phyloP scores from a whole-genome alignment of 2,329 filamentous ascomycete genomes.

The Trichophaea hybrida region DNA sequence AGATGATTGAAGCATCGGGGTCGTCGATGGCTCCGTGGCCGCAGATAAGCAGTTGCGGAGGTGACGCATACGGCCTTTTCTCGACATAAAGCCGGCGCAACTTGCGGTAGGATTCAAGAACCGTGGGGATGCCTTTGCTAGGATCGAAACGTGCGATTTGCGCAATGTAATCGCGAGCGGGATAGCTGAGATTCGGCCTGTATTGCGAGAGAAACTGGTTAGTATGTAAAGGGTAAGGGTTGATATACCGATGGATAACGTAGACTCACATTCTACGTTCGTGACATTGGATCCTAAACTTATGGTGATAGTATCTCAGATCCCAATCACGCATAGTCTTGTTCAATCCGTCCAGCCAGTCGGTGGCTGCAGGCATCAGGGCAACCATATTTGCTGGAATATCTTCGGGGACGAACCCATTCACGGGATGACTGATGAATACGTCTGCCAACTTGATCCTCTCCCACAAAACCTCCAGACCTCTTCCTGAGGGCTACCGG shows the following conservation, averaged over 20 bases:
- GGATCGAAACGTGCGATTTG: slow-evolving; percentile 75
- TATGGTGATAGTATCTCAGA: slow-evolving; percentile 55
- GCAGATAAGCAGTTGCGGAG: slow-evolving; percentile 60
- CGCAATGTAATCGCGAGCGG: slow-evolving; percentile 54
- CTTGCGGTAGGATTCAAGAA: slow-evolving; percentile 60
- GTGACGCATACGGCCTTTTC: slow-evolving; percentile 35
- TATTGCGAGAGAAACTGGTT: not conserved
- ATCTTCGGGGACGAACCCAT: slow-evolving; percentile 54
- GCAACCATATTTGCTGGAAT: slow-evolving; percentile 53
- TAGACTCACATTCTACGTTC: slow-evolving; percentile 41
- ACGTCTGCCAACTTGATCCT: slow-evolving; percentile 57
- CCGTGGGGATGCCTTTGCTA: slow-evolving; percentile 65
- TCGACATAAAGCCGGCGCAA: slow-evolving; percentile 49
- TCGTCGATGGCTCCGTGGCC: slow-evolving; percentile 72
- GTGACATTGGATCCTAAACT: slow-evolving; percentile 52
- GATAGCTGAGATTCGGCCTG: slow-evolving; percentile 32
- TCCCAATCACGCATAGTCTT: slow-evolving; percentile 59
- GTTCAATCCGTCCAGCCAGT: slow-evolving; percentile 73
- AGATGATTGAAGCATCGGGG: slow-evolving; percentile 58
- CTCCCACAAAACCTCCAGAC: slow-evolving; percentile 64
- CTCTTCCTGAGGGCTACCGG: slow-evolving; percentile 53
- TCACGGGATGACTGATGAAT: slow-evolving; percentile 71
- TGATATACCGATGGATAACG: not conserved
- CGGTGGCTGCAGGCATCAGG: slow-evolving; percentile 66
- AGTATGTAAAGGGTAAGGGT: not conserved